Evolutionary conservation across 31 red algal genomes (phyloP).

Genomic region (Bonnemaisonia californica): DNA sequence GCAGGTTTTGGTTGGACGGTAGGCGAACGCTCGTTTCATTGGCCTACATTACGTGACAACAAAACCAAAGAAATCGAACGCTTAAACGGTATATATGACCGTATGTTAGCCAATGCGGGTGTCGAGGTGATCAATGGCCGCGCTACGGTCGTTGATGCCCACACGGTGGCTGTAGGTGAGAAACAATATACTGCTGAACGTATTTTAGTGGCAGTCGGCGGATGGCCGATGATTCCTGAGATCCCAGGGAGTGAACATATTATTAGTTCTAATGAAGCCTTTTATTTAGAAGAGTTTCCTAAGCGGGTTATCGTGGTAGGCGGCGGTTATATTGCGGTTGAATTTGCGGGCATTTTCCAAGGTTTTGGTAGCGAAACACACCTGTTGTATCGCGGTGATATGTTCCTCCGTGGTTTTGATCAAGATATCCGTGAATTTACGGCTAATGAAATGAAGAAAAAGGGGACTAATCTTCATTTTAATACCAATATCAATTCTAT

Average conservation of each 20-base stretch:
- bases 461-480: conserved; percentile 63
- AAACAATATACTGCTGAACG: conserved; percentile 22
- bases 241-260: conserved; percentile 52
- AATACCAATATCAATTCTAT: conserved; percentile 37
- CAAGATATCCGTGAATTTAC: conserved; percentile 46
- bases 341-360: conserved; percentile 82
- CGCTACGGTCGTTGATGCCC: conserved; percentile 47
- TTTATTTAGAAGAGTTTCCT: conserved; percentile 60
- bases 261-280: conserved; percentile 64
- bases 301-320: conserved; percentile 52
- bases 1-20: conserved; percentile 61
- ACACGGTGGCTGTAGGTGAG: conserved; percentile 46
- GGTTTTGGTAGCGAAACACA: conserved; percentile 67
- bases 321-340: conserved; percentile 84
- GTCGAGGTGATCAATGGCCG: conserved; percentile 49
- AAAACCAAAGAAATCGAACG: conserved; percentile 76
- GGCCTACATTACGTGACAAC: conserved; percentile 52
- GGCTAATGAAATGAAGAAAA: conserved; percentile 51
- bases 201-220: conserved; percentile 66
- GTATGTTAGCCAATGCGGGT: conserved; percentile 47
- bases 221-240: conserved; percentile 48
- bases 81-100: conserved; percentile 68
- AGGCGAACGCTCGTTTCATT: conserved; percentile 21
- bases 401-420: conserved; percentile 76
- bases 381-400: conserved; percentile 55